Evolutionary conservation across 768 basidiomycete genomes (phyloP), one percentile per base, ranked within the genome.

Genomic region (Kwoniella sp.): DNA sequence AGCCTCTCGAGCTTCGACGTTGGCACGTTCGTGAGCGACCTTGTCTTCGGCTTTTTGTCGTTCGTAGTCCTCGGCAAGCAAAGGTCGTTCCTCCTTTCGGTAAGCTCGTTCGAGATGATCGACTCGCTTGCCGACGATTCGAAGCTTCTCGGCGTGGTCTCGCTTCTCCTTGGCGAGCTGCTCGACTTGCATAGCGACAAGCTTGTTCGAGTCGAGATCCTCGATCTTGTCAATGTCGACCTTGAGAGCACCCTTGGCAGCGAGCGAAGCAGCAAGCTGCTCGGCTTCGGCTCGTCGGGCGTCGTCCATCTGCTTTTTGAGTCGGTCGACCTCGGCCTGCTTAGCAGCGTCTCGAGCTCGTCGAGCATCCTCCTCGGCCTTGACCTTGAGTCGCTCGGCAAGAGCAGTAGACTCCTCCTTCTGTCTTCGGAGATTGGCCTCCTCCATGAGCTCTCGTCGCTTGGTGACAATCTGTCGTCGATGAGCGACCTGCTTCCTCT

Each of bases 131-230:
- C 87, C 78, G 48, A 88, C 85, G 68, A 94, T 86, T 24, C 92
- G 88, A 52, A 95, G 84, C 22, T 89, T 86, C 72, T 92, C 90
- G 61, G 84, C 85, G 68, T 91, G 83, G 69, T 92, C 90, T 72
- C 87, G 88, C 84, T 93, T 95, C 82, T 98, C 94, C 82, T 95
- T 96, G 82, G 96, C 96, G 49, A 97, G 84, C 76, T 97, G 92
- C 69, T 92, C 88, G 37, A 96, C 92, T 79, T 96, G 93, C 69
- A 96, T 86, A 29, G 85, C 86, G 79, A 97, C 88, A 66, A 98
- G 85, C 51, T 87, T 86, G 72, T 90, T 88, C 9, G 92, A 92
- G 79, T 91, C 91, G 65, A 90, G 83, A 55, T 86, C 87, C 71
- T 91, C 90, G 79, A 93, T 84, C 75, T 90, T 88, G 64, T 87